These are phyloP conservation scores for Tricholoma flavovirens DNA, from an alignment of 768 basidiomycete species.

Conservation along the genomic window DNA sequence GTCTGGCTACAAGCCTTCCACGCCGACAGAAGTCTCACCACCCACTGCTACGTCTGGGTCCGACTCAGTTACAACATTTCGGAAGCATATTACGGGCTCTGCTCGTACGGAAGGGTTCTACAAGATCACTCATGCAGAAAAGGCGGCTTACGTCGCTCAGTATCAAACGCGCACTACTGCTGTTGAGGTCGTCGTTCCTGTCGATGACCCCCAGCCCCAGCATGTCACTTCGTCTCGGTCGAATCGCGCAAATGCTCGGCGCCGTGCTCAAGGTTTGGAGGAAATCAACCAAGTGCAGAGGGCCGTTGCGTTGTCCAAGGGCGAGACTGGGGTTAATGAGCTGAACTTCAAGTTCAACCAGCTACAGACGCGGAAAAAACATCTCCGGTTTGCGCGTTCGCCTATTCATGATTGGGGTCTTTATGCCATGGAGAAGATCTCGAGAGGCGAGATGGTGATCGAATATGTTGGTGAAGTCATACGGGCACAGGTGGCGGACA, in stretches of 20 bases:
- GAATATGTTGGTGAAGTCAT: constrained; percentile 99
- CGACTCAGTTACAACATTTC: constrained; percentile 47
- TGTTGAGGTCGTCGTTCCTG: constrained; percentile 36
- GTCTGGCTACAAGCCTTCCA: constrained; percentile 29
- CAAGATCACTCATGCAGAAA: constrained; percentile 88
- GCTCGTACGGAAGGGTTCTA: constrained; percentile 94
- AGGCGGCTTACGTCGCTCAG: constrained; percentile 88
- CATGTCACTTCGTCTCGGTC: constrained; percentile 75
- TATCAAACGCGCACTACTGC: constrained; percentile 56
- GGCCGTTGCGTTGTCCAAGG: constrained; percentile 68
- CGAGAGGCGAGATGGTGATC: constrained; percentile 96
- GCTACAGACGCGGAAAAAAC: constrained; percentile 96
- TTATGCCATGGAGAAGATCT: constrained; percentile 96
- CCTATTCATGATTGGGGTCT: constrained; percentile 99
- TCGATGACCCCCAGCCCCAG: constrained; percentile 43
- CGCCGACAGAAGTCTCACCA: constrained; percentile 17
- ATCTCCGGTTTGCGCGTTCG: constrained; percentile 88
- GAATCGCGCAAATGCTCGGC: constrained; percentile 88
- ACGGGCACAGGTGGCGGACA: constrained; percentile 91
- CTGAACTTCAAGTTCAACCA: constrained; percentile 96
- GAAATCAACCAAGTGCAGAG: constrained; percentile 90
- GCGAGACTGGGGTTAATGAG: constrained; percentile 65
- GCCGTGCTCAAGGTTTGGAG: constrained; percentile 88
- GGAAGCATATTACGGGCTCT: constrained; percentile 77
- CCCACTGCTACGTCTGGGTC: constrained; percentile 22